These are phyloP conservation scores for Macrolepiota fuliginosa DNA, from an alignment of 768 basidiomycete genomes.

Conservation along the genomic window DNA sequence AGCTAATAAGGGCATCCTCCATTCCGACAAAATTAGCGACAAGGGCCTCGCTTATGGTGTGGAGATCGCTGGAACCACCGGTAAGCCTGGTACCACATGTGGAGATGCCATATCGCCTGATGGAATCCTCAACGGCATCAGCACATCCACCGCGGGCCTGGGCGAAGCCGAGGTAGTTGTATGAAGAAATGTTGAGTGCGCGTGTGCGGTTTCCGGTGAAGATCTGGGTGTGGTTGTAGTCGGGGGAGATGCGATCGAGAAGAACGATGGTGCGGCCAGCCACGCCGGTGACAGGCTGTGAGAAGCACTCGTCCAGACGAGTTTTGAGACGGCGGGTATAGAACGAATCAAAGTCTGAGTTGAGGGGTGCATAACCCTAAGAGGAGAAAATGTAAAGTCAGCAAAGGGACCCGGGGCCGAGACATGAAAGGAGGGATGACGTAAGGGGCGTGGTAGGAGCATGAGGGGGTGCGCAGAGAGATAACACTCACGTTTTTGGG, in stretches of 20 bases:
- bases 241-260: constrained; percentile 79
- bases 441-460: not conserved
- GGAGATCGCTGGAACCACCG: constrained; percentile 85
- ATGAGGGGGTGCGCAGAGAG: constrained; percentile 8
- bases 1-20: constrained; percentile 88
- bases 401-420: constrained; percentile 9
- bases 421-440: not conserved
- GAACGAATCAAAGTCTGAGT: constrained; percentile 99
- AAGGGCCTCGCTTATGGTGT: constrained; percentile 76
- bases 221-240: constrained; percentile 77
- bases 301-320: constrained; percentile 95
- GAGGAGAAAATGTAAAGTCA: constrained; percentile 8
- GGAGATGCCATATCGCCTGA: constrained; percentile 80
- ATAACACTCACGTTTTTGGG: constrained; percentile 70
- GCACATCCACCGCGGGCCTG: constrained; percentile 91
- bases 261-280: constrained; percentile 90
- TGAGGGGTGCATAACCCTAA: constrained; percentile 94
- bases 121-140: constrained; percentile 85
- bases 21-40: constrained; percentile 88
- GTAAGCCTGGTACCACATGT: constrained; percentile 77
- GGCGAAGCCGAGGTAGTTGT: constrained; percentile 99
- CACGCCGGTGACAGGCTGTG: constrained; percentile 89
- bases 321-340: constrained; percentile 95
- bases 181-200: constrained; percentile 94
- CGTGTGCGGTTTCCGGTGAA: constrained; percentile 81